Evolutionary conservation across 1,284 basidiomycete species (phyloP).

Genomic region (Apiotrichum akiyoshidainum): DNA sequence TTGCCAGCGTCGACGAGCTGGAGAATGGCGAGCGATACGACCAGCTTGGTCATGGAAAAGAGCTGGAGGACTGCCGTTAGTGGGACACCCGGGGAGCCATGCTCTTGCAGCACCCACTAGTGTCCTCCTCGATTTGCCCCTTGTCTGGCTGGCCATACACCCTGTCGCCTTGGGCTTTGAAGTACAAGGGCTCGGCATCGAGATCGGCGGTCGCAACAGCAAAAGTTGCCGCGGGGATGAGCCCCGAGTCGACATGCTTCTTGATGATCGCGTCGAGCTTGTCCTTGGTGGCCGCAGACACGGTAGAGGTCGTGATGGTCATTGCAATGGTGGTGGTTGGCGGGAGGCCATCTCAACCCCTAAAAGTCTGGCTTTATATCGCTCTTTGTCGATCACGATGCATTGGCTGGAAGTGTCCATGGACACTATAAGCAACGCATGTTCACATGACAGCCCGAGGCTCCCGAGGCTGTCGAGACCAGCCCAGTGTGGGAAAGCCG

Average conservation of each 20-base stretch:
- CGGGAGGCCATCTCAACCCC: too few species aligned
- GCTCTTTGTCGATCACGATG: too few species aligned
- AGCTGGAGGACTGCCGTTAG: constrained; percentile 29
- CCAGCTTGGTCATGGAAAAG: constrained; percentile 43
- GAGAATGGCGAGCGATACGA: constrained; percentile 15
- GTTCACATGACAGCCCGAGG: too few species aligned
- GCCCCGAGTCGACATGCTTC: constrained; percentile 16
- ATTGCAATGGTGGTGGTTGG: too few species aligned
- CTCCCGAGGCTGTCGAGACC: too few species aligned
- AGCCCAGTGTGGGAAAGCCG: too few species aligned
- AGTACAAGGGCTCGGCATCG: constrained; percentile 23
- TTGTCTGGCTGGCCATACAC: constrained; percentile 28
- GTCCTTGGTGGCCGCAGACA: constrained; percentile 18
- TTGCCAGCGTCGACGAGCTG: constrained; percentile 20
- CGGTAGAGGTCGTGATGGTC: neutral
- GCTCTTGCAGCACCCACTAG: constrained; percentile 23
- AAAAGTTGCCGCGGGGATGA: constrained; percentile 33
- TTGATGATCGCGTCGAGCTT: constrained; percentile 28
- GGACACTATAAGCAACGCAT: too few species aligned
- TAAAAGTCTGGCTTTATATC: too few species aligned
- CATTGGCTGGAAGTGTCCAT: too few species aligned
- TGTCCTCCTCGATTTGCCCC: constrained; percentile 32
- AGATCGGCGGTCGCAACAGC: constrained; percentile 26
- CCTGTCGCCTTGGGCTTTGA: constrained; percentile 29
- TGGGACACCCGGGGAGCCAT: neutral